Base-by-base conservation (phyloP, 1,284 basidiomycete species). In the Tylopilus orsonianus region DNA sequence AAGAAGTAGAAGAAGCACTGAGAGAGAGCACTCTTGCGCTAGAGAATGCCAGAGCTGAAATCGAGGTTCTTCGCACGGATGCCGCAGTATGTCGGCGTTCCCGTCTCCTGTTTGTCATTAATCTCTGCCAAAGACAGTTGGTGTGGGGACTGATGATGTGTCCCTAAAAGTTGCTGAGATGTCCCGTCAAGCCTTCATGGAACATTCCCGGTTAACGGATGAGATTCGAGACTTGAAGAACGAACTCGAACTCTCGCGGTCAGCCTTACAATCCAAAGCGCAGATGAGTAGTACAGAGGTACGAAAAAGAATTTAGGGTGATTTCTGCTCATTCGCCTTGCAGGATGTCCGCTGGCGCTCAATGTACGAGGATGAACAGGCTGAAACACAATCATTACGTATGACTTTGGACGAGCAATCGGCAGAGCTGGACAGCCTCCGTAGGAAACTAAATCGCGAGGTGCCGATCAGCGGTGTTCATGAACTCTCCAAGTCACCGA, bases 21-120 rank as follows among this genome's bases (percentile, higher is more conserved):
- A 75, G 87, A 53, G 94, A 97, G 71, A 91, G 88, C 59, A 87
- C 86, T n/a, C 75, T 82, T 30, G 90, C 93, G 2, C 75, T 97
- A 14, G 95, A 98, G 70, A 87, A 86, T 60, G 90, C 94, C n/a
- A 75, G 90, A 44, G 90, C 89, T 8, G 96, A 98, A 66, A 87
- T 97, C 20, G 95, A 98, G 71, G 74, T 75, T 3, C 69, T 97
- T 45, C 77, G 94, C 49, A 74, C 79, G 26, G 93, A 97, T 56
- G 71, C 90, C 44, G 75, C 81, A 27, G 90, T 92, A 65, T 71
- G 88, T 74, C 9, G 10, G 16, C 32, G 3, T 18, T 12, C 8
- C 18, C 22, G 10, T 27, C 26, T 22, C 38, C 10, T 23, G 46
- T 29, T 46, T 34, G 10, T 14, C 5, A 8, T 45, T 60, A 34